These are phyloP conservation scores for Graphilbum fragrans DNA, from an alignment of 2,329 filamentous ascomycete genomes.

Conservation along the genomic window DNA sequence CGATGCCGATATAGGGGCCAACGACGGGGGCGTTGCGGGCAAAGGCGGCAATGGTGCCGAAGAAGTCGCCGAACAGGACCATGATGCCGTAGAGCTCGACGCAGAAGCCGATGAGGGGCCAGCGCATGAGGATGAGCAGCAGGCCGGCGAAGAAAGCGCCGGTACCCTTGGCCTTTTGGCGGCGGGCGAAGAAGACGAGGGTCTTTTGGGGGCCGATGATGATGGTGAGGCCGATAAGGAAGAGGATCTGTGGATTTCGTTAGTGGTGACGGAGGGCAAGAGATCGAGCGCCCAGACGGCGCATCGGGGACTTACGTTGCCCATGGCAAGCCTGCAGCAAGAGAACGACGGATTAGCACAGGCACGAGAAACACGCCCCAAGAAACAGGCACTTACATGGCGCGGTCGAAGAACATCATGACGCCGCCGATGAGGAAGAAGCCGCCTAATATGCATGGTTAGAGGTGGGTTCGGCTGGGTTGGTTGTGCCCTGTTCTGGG, in stretches of 20 bases:
- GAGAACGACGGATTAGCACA: not conserved
- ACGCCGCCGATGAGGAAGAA: conserved; percentile 93
- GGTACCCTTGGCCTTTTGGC: conserved; percentile 85
- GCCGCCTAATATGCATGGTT: conserved; percentile 46
- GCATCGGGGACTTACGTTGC: conserved; percentile 53
- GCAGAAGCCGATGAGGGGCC: conserved; percentile 83
- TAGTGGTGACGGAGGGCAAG: not conserved
- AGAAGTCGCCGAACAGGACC: conserved; percentile 89
- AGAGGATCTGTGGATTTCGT: conserved; percentile 62
- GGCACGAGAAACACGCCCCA: too few relatives aligned
- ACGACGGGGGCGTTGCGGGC: conserved; percentile 74
- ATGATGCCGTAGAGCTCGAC: conserved; percentile 90
- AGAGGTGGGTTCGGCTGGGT: conserved; percentile 6
- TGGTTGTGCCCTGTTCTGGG: conserved; percentile 7
- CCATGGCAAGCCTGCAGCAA: conserved; percentile 73
- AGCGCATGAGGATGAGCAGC: conserved; percentile 72
- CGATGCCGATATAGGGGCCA: conserved; percentile 70
- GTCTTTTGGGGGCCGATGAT: conserved; percentile 93
- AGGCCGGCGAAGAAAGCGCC: conserved; percentile 79
- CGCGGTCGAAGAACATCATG: conserved; percentile 93
- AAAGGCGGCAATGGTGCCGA: conserved; percentile 83
- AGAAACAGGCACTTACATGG: conserved; percentile 52
- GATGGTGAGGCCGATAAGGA: conserved; percentile 89
- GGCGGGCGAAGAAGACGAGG: conserved; percentile 83
- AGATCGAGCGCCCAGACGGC: not conserved